Base-by-base conservation (phyloP, 1,139 yeast genomes). In the Suhomyces yuchorum region DNA sequence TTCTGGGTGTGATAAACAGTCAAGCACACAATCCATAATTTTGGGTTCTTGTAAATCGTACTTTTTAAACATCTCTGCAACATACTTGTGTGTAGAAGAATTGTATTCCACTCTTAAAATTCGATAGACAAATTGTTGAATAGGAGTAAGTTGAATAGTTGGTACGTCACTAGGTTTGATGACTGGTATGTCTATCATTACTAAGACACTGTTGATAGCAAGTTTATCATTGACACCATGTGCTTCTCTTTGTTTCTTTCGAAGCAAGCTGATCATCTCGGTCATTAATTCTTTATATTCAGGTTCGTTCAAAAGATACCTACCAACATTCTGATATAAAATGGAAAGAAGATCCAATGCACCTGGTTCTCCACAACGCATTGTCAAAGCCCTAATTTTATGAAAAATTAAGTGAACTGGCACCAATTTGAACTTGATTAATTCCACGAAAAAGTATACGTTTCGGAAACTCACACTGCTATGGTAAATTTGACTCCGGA, bases 361-460 rank as follows among this genome's bases (percentile, higher is more conserved):
- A 54, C 80, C 79, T 0, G 80, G 71, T 3, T 66, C 65, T n/a
- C 76, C 69, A 45, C 87, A 65, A 49, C 78, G 76, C 49, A 80
- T 52, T 1, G 85, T 80, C 52, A 86, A 67, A 1, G 75, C 68
- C 52, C 87, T 73, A 46, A 87, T 78, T 60, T 83, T 86, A 63
- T 90, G 93, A 62, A 90, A 87, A 4, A 85, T 75, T 47, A 85
- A 74, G 63, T 81, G 86, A 18, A 74, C 71, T 0, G 96, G 95
- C n/a, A 91, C 73, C 55, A 90, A 64, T 54, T 80, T 82, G 63
- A 91, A 92, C 61, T 88, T 89, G 41, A 86, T 80, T 68, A 91
- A 70, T 59, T 92, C 97, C 44, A 84, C 73, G 54, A 88, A 84
- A 53, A 86, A 85, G 33, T 77, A 72, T 35, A 87, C 78, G 54